Evolutionary conservation across 2,329 filamentous ascomycete genomes (phyloP).

Genomic region (Fusarium tjaetaba): DNA sequence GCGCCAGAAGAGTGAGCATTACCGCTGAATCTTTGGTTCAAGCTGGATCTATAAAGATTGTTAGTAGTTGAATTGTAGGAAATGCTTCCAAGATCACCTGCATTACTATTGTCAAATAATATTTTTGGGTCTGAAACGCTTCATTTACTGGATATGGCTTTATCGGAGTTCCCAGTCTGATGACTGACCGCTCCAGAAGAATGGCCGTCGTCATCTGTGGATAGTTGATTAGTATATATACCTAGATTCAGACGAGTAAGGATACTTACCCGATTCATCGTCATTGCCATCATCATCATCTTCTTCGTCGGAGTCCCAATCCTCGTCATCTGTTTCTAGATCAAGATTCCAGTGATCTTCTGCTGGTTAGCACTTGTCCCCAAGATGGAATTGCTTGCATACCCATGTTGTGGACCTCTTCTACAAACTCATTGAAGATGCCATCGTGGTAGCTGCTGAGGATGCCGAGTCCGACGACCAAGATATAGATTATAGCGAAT

Average conservation of each 20-base stretch:
- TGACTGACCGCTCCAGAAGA: background rate
- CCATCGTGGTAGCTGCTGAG: background rate
- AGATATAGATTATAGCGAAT: background rate
- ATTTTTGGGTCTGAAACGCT: background rate
- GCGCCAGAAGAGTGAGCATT: background rate
- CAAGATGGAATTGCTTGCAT: no score
- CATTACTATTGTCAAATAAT: accelerated
- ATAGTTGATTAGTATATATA: background rate
- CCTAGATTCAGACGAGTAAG: no score
- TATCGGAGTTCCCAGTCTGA: no score
- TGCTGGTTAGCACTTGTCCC: background rate
- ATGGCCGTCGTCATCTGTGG: background rate
- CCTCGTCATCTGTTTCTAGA: background rate
- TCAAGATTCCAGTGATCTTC: background rate
- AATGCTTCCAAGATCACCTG: no score
- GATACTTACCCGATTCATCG: background rate
- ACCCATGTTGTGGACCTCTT: background rate
- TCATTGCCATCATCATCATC: background rate
- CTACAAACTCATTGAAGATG: background rate
- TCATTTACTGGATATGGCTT: background rate
- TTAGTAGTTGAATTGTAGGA: accelerated
- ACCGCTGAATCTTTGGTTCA: background rate
- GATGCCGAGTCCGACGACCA: background rate
- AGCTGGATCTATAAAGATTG: background rate
- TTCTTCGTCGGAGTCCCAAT: background rate